Evolutionary conservation across 176 grass and related monocot species (phyloP), one percentile per base, ranked within the genome.

Genomic region (Aegilops sharonensis): DNA sequence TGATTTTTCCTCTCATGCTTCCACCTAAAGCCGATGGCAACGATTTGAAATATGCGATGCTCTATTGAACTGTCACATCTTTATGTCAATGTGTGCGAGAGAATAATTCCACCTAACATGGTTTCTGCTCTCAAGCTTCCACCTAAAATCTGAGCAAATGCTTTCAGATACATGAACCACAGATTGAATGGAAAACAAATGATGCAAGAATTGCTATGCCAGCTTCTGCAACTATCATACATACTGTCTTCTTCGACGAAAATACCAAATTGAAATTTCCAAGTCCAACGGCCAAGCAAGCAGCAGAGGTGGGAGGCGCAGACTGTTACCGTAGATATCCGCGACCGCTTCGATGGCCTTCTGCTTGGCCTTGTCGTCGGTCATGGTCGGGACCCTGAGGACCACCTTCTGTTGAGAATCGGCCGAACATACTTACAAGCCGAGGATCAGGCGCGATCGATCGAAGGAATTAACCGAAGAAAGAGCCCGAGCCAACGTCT

Each of bases 341-440:
- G 92, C 92, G 21, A 94, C 90, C 48, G 90, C 89, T 94, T 94
- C 93, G 5, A 98, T 95, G 64, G 93, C 91, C 81, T 94, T 98
- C 89, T 98, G 93, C 88, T 98, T 95, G 13, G 81, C 89, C 87
- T 91, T 98, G 54, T 92, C 91, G 48, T 98, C 90, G 37, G 87
- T 92, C 96, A 98, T 98, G 64, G 96, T 79, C 36, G 89, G 86
- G 88, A 98, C 85, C 85, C 87, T 88, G 36, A 95, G 23, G 50
- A 98, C 82, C 68, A 98, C 93, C 90, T 95, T 98, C 66, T 94
- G 92, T 88, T 92, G 66, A 25, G 14, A 50, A 67, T 62, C 21
- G 34, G 85, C 48, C 34, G 15, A 54, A 54, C 50, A 54, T 54
- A 54, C 50, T 65, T 45, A 64, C 35, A 37, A 52, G 7, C 13